Base-by-base conservation (phyloP, 2,329 filamentous ascomycete species). In the Penicillium sp. region DNA sequence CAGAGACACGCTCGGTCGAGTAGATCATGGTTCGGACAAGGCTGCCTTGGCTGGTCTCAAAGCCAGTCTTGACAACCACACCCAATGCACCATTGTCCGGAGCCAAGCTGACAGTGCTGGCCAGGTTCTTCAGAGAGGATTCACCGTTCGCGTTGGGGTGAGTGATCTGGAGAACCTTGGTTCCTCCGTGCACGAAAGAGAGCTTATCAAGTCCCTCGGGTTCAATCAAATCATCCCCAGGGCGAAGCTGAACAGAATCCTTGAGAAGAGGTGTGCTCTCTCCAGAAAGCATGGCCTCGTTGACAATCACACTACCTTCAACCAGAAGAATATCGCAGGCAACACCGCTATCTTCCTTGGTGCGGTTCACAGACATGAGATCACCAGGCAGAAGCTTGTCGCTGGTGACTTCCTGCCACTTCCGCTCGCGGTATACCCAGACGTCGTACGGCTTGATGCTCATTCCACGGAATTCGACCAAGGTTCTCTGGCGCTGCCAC, bases 11-110 rank as follows among this genome's bases (percentile, higher is more conserved):
- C 75, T 99, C 94, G 1, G 94, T 99, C 1, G 95, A 97, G 79
- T 96, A 99, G 69, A 99, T 99, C 94, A 99, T 99, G 64, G 94
- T 99, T 59, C 94, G 90, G 57, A 99, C 94, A 56, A 99, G 84
- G 75, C 92, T 97, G 60, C 94, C 94, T 77, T 99, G 95, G 53
- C 93, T 97, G 10, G 94, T 99, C 77, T 99, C 95, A 68, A 99
- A 99, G 11, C 94, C 94, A 50, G 94, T 99, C 83, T 97, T 97
- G 69, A 92, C 88, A 43, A 99, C 91, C 59, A 99, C 85, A 58
- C 92, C 94, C 81, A 97, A 85, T 34, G 92, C 94, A 49, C 94
- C 94, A 66, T 94, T 91, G 74, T 99, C 94, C 0, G 95, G 94
- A 34, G 94, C 88, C n/a, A 85, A 69, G 14, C 88, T 86, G 11